Evolutionary conservation across 2,329 filamentous ascomycete species (phyloP), one percentile per base, ranked within the genome.

Genomic region (Cryoendolithus antarcticus): DNA sequence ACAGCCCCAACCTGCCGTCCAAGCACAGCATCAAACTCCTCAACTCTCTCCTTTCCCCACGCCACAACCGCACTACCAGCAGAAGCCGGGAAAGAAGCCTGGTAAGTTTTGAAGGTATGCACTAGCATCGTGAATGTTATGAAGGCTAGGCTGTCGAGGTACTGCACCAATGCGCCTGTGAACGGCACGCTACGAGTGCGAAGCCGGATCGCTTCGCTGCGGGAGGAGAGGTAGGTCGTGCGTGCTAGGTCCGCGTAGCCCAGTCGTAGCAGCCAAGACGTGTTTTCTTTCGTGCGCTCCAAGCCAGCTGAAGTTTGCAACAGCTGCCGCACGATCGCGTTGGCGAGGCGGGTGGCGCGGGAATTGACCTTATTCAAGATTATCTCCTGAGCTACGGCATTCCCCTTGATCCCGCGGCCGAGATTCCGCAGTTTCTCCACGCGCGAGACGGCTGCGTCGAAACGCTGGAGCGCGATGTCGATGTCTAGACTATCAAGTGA

Each of bases 401-500:
- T 95, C 54, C 81, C 83, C 62, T 88, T 89, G 29, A 96, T 72
- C 1, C 80, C 77, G 44, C 81, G 77, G 1, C 83, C 82, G 15
- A 96, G 70, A 33, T 74, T 74, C 50, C 88, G 82, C 30, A 98
- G 70, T 54, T 84, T 86, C 60, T 96, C 91, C 1, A 95, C 82
- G 24, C 80, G 76, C 4, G 72, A 71, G 0, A 96, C 91, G 0
- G 91, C 83, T 12, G 80, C 74, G 52, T 95, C 86, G 48, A 94
- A 91, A 32, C 76, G 74, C 57, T 96, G 89, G 37, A 95, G 71
- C 0, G 91, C 89, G 53, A 98, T 88, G 52, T 93, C 82, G 51
- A 96, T 96, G 55, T 98, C 91, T 4, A 98, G 74, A 55, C 93
- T 86, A 56, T 98, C 91, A 60, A 98, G 83, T 62, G 96, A 86